Base-by-base conservation (phyloP, 306 rosid species). In the Glycine latifolia region DNA sequence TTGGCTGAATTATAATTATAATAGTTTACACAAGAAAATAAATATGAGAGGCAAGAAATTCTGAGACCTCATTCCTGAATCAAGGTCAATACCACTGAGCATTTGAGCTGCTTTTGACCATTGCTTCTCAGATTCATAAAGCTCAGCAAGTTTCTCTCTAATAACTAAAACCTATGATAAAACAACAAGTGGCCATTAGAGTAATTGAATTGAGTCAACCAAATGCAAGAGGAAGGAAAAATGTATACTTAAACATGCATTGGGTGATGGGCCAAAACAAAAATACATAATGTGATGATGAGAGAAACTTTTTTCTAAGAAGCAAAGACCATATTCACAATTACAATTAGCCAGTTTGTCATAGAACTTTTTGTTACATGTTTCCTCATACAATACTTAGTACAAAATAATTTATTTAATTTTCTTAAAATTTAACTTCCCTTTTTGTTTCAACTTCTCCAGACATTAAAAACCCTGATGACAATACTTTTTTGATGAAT, bases 41-140 rank as follows among this genome's bases (percentile, higher is more conserved):
- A 67, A 39, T 54, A 6, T 13, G 39, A 50, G 49, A 37, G 49
- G 60, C 11, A 37, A 78, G 76, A 59, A 66, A 79, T 76, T 74
- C 79, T 54, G 78, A 62, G 86, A 93, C 99, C 99, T 93, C 98
- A 91, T 92, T 86, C 92, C 94, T 15, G 97, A 95, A 87, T 93
- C 99, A 58, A 95, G 92, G 83, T 92, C 97, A 76, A 93, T 95
- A 82, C 99, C 99, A 80, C 99, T 95, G 49, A 95, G 98, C 98
- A 95, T 93, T 86, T 93, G 98, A 61, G 99, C 98, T 33, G 99
- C 99, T 90, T 90, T 92, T 14, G 98, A 95, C 98, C 98, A 95
- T 79, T 95, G 94, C 88, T 86, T 93, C 88, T 95, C 99, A 48
- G 97, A 92, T 83, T 95, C 99, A 73, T 95, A 95, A 67, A 95